Evolutionary conservation across 192 early-diverging fungal species (phyloP).

Genomic region (Diversispora epigaea): DNA sequence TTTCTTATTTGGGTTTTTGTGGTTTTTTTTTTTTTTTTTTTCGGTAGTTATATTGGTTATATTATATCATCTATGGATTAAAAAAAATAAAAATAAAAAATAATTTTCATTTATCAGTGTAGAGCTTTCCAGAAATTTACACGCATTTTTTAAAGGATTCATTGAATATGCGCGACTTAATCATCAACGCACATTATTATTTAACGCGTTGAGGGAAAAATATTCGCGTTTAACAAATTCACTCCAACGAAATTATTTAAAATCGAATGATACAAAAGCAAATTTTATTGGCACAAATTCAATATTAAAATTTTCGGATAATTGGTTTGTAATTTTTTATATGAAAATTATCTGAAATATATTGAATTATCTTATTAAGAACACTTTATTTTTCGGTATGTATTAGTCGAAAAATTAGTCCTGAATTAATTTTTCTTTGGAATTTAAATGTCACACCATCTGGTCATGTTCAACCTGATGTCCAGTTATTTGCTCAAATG

Average conservation of each 20-base stretch:
- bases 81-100: background rate
- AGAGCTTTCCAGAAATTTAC: background rate
- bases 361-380: too few relatives aligned
- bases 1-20: too few relatives aligned
- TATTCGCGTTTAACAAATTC: background rate
- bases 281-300: background rate
- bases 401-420: background rate
- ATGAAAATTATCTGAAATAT: too few relatives aligned
- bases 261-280: background rate
- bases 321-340: background rate
- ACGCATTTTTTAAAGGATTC: slow-evolving; percentile 16
- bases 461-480: background rate
- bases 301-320: slow-evolving; percentile 1
- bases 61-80: too few relatives aligned
- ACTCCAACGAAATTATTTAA: background rate
- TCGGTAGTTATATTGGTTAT: too few relatives aligned
- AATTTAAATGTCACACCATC: background rate
- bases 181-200: slow-evolving; percentile 14
- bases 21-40: too few relatives aligned
- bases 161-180: slow-evolving; percentile 21
- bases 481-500: background rate
- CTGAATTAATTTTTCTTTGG: slow-evolving; percentile 19
- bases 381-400: too few relatives aligned
- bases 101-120: slow-evolving; percentile 9
- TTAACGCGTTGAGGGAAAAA: slow-evolving; percentile 8